phyloP scores from a whole-genome alignment of 768 basidiomycete genomes.

The Phaeotremella skinneri region DNA sequence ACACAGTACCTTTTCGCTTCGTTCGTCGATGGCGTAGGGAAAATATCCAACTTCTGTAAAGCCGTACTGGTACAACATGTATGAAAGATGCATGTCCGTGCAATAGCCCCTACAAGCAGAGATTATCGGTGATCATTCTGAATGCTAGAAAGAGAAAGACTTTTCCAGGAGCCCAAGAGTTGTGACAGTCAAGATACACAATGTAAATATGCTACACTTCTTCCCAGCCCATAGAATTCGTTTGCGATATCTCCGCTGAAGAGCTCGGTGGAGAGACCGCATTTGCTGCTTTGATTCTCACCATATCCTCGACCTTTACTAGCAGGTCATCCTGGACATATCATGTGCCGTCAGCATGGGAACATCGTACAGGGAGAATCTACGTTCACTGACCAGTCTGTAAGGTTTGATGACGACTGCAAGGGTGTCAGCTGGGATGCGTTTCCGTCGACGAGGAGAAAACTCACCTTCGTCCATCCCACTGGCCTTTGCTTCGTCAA shows the following conservation, averaged over 20 bases:
- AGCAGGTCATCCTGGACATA: slow-evolving; percentile 31
- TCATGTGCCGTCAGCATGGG: neutral
- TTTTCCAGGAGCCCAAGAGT: no score
- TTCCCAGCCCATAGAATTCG: neutral
- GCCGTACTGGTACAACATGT: no score
- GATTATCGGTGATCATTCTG: no score
- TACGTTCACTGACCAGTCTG: slow-evolving; percentile 26
- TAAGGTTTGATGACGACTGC: slow-evolving; percentile 46
- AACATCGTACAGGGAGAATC: no score
- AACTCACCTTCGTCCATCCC: slow-evolving; percentile 47
- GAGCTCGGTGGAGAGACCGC: neutral
- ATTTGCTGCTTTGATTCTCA: slow-evolving; percentile 16
- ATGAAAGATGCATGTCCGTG: no score
- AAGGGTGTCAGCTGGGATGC: neutral
- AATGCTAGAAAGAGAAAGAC: no score
- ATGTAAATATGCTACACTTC: neutral
- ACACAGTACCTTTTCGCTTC: no score
- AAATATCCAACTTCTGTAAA: no score
- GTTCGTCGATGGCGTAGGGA: no score
- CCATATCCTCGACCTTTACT: slow-evolving; percentile 38
- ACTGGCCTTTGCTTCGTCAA: slow-evolving; percentile 43
- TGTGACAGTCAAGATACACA: no score
- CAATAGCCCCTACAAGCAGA: no score
- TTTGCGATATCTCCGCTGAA: neutral
- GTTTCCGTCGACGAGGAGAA: neutral